Conservation (phyloP, 2,329 filamentous ascomycete species). For the Penicillium paneum region DNA sequence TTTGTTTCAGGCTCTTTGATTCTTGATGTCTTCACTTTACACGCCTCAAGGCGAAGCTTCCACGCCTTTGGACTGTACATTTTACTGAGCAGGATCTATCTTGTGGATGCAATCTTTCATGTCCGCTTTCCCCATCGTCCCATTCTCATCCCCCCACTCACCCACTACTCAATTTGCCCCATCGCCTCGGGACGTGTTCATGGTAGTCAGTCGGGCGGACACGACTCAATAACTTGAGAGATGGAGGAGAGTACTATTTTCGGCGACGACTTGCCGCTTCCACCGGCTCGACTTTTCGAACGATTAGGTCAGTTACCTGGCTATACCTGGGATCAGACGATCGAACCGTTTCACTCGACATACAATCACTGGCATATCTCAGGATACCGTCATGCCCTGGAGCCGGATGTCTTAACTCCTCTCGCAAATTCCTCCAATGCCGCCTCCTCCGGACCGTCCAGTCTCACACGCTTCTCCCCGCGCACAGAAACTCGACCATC, state of each 20-base stretch:
- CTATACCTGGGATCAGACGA: conserved; percentile 71
- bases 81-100: not conserved
- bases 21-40: not conserved
- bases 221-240: conserved; percentile 10
- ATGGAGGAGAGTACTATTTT: conserved; percentile 40
- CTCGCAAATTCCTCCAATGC: conserved; percentile 38
- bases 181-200: conserved; percentile 9
- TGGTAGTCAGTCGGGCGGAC: conserved; percentile 15
- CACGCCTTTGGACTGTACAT: not conserved
- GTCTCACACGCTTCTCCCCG: conserved; percentile 44
- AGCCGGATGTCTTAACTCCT: conserved; percentile 48
- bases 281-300: conserved; percentile 67
- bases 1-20: not conserved
- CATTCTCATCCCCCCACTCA: conserved; percentile 1
- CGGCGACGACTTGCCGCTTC: conserved; percentile 50
- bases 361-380: conserved; percentile 87
- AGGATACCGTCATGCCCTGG: conserved; percentile 56
- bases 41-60: not conserved
- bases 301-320: conserved; percentile 69
- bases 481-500: conserved; percentile 40
- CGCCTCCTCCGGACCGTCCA: conserved; percentile 41
- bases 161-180: not conserved
- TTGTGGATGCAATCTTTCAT: conserved; percentile 20
- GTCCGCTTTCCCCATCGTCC: conserved; percentile 14
- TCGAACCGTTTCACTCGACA: conserved; percentile 52